Base-by-base conservation (phyloP, 345 rosid genomes). In the Lepidium sativum region DNA sequence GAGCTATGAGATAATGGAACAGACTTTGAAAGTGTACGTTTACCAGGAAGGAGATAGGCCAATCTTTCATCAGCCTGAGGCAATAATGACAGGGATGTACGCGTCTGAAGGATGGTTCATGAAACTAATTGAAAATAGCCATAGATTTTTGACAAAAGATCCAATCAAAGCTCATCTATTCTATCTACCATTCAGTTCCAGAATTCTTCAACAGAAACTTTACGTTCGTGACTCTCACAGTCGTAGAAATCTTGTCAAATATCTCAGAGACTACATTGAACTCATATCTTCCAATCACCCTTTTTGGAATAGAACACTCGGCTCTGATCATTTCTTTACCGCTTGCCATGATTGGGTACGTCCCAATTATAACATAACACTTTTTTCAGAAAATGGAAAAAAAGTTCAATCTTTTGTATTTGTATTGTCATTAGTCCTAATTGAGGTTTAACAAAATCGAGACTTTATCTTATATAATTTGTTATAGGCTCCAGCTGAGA, bases 101-200 rank as follows among this genome's bases (percentile, higher is more conserved):
- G 88, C 95, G 18, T 85, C 92, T 8, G 94, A 89, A 73, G 96
- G 94, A 74, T 89, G 96, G 96, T 89, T 89, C 78, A 86, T 89
- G 88, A 84, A 82, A 81, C 80, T 68, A 60, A 51, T 90, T 70
- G 85, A 85, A 74, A 77, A 72, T 42, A 80, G 75, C 81, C 76
- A 79, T 65, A 81, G 66, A 34, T 82, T 87, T 61, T 80, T 81
- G 56, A 83, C 95, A 9, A 80, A 75, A 75, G 55, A 79, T 54
- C 73, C 90, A 1, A 74, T 78, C 50, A 84, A 81, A 51, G 95
- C 97, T 59, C 95, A 87, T 72, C 60, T 90, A 5, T 90, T 87
- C 79, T 90, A 79, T 83, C 68, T 90, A 44, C 87, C 97, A 31
- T 90, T 87, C 58, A 79, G 95, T 74, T 81, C 95, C 16, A 77